phyloP scores from a whole-genome alignment of 2,329 filamentous ascomycete species.

The Phialophora verrucosa region DNA sequence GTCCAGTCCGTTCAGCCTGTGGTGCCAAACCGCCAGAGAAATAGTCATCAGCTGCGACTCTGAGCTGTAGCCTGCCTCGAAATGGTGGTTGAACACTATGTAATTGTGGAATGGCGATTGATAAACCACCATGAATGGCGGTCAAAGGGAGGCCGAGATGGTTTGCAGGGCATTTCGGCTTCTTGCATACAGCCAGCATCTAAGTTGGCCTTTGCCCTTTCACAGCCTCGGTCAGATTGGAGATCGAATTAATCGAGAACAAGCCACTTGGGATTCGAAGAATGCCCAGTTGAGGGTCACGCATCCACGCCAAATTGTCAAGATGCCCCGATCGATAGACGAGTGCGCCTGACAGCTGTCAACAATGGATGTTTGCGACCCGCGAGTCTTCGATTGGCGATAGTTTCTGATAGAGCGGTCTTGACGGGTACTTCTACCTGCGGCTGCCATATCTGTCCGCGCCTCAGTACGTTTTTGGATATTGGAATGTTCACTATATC shows the following conservation, averaged over 20 bases:
- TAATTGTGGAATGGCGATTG: background rate
- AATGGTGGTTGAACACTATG: conserved; percentile 1
- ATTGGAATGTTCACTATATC: background rate
- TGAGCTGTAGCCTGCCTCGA: background rate
- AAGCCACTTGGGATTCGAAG: conserved; percentile 16
- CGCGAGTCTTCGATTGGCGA: background rate
- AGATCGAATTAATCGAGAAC: conserved; percentile 13
- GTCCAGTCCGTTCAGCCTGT: background rate
- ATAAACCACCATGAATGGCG: conserved; percentile 15
- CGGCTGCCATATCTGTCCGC: background rate
- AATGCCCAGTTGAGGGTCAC: conserved; percentile 6
- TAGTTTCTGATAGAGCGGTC: background rate
- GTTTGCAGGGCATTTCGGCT: conserved; percentile 13
- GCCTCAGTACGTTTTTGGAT: background rate
- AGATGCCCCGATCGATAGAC: conserved; percentile 1
- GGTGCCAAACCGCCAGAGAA: background rate
- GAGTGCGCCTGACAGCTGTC: background rate
- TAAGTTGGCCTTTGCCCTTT: conserved; percentile 9
- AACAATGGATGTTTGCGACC: background rate
- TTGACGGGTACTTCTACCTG: background rate
- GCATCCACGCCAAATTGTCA: conserved; percentile 2
- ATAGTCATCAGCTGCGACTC: conserved; percentile 2
- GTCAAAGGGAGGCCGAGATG: conserved; percentile 9
- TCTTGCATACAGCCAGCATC: conserved; percentile 8
- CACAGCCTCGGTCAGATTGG: conserved; percentile 9